Evolutionary conservation across 331 rosid genomes (phyloP), one percentile per base, ranked within the genome.

Genomic region (Malus hybrid): DNA sequence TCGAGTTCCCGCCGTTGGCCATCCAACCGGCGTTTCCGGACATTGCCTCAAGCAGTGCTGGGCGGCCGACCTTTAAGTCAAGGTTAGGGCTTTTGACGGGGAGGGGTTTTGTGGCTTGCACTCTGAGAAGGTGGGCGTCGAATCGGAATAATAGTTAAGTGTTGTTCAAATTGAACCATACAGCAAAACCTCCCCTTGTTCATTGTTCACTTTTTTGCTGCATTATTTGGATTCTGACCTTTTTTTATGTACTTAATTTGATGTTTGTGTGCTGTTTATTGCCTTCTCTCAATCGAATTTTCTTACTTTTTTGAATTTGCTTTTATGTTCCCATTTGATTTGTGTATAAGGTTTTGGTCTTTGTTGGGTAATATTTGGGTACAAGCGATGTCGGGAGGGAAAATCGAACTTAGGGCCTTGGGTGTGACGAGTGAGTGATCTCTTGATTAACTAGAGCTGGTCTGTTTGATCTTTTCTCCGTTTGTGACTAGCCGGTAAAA

Each of bases 31-130:
- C 76, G 1, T 56, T 85, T 2, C 80, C 83, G 5, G 56, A 42
- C 31, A 39, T 72, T 61, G 90, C 89, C 1, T 84, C 97, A 1
- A 79, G 88, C 64, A 86, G 90, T 65, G 57, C 95, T 2, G 81
- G 79, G 20, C 84, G 97, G 57, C 85, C 91, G 3, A 4, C 22
- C 0, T 87, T 90, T 81, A 95, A 85, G 84, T 84, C 95, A 48
- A 92, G 90, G 84, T 87, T 95, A 70, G 93, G 97, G 60, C 82
- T 85, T 48, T 85, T 94, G 59, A 71, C 89, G 6, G 96, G 96
- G 67, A 84, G 83, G 87, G 80, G 85, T 69, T 77, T 90, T 42
- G 96, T 92, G 79, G 93, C 93, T 73, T 86, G 88, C 84, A 83
- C 93, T 56, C 83, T 88, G 80, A 92, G 97, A 87, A 92, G 90